A percentile compares a stretch with the other conserved stretches of the same genome.
Evolutionary conservation across 257 asterid species (phyloP).

Genomic region (Gentiana straminea): DNA sequence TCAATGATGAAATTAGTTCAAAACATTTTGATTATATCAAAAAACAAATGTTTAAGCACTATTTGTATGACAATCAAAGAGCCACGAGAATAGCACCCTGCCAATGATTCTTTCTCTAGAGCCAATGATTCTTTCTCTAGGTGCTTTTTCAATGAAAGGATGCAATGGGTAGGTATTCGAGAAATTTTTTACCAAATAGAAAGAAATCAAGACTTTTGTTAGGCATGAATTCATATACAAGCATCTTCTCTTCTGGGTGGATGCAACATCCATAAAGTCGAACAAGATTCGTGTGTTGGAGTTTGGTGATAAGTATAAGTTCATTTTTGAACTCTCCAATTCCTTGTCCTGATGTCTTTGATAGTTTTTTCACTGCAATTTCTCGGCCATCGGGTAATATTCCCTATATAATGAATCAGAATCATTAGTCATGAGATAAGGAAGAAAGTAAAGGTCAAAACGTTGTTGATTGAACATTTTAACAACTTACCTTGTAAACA

Average conservation of each 20-base stretch:
- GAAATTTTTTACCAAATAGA: constrained; percentile 26
- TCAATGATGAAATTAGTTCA: background rate
- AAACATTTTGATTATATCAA: background rate
- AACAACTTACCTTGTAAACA: constrained; percentile 34
- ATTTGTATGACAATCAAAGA: no score
- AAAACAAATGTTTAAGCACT: no score
- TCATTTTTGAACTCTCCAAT: constrained; percentile 51
- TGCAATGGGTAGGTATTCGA: background rate
- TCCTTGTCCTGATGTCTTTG: constrained; percentile 49
- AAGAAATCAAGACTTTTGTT: constrained; percentile 57
- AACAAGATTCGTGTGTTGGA: constrained; percentile 61
- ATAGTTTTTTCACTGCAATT: constrained; percentile 54
- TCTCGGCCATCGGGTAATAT: constrained; percentile 35
- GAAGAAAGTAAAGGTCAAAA: background rate
- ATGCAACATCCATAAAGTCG: constrained; percentile 43
- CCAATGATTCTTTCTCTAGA: no score
- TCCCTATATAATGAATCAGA: constrained; percentile 25
- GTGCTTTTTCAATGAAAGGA: no score
- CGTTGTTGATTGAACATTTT: background rate
- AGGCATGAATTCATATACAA: constrained; percentile 49
- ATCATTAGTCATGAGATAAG: no score
- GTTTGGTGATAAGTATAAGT: constrained; percentile 43
- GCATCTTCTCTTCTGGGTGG: constrained; percentile 45
- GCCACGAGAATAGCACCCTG: no score
- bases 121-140: no score